Evolutionary conservation across 2,329 filamentous ascomycete genomes (phyloP), one percentile per base, ranked within the genome.

Genomic region (Polychaeton citri): DNA sequence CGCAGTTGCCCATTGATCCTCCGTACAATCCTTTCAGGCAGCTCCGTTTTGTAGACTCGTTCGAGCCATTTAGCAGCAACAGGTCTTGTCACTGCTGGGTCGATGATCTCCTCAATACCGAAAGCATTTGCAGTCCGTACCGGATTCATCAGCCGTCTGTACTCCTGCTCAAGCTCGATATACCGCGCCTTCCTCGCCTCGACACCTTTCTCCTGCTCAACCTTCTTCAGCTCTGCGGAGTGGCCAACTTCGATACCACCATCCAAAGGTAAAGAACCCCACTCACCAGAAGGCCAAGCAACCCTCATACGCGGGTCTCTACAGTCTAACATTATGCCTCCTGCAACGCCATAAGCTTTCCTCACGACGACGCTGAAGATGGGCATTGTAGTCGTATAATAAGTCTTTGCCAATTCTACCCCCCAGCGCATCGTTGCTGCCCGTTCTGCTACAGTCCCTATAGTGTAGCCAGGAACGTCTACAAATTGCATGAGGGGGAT

Each of bases 191-290:
- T 57, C 33, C 58, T 49, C 36, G 63, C 64, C 41, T 69, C 66
- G 21, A 61, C 55, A 0, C 71, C 71, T 18, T 61, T 48, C 36
- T 64, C 66, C 38, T 68, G 65, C 19, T 69, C 69, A 20, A 65
- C 57, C 43, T 72, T 65, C 39, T 65, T 69, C 40, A 79, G 51
- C 44, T 79, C 74, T 38, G 69, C 68, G 2, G 69, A 63, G 54
- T 79, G 75, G 0, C 67, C 73, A 6, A 76, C 74, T 45, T 79
- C 74, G 21, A 79, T 77, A 0, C 75, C 75, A 2, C 74, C 76
- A 36, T 76, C 72, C 1, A 79, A 57, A 0, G 76, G 75, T 4
- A 79, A 50, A 9, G 67, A 73, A 0, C 74, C 74, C 72, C 73
- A 79, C 43, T 74, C 64, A 0, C 74, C 73, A 21, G 65, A 71